Percentiles rank a stretch among this genome's conserved stretches.
phyloP scores from a whole-genome alignment of 1,284 basidiomycete species.

The Mrakiaceae sp. region DNA sequence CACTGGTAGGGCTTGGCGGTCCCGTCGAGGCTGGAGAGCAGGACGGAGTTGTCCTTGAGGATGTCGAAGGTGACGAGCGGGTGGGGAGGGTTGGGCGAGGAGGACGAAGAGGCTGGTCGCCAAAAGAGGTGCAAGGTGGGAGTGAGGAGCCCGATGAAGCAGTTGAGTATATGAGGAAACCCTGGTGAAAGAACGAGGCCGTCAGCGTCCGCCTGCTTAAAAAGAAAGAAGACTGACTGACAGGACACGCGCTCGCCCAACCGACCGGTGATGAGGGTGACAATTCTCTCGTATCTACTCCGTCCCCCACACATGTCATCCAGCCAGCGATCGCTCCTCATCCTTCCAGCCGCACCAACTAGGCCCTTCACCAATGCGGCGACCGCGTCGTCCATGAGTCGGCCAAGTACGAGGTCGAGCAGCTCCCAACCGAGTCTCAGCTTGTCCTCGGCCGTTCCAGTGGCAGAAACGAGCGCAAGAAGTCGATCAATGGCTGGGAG shows the following conservation, averaged over 20 bases:
- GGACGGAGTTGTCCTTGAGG: slow-evolving; percentile 65
- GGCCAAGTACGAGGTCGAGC: slow-evolving; percentile 23
- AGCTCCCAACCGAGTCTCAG: slow-evolving; percentile 3
- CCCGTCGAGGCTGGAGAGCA: slow-evolving; percentile 41
- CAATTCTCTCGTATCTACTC: neutral
- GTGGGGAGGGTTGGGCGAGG: slow-evolving; percentile 1
- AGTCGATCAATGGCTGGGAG: slow-evolving; percentile 11
- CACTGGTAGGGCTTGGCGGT: slow-evolving; percentile 21
- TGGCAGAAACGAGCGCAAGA: neutral
- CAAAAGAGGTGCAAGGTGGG: slow-evolving; percentile 4
- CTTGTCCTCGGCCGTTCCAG: slow-evolving; percentile 28
- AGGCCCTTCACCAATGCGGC: neutral
- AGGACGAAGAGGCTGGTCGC: slow-evolving; percentile 34
- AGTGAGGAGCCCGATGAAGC: neutral
- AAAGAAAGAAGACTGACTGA: neutral
- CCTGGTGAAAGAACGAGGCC: neutral
- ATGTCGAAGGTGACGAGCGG: slow-evolving; percentile 65
- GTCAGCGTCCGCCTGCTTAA: neutral
- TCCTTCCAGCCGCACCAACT: neutral
- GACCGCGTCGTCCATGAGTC: slow-evolving; percentile 17
- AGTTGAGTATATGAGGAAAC: neutral
- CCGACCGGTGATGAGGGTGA: neutral
- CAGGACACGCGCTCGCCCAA: neutral
- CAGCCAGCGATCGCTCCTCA: slow-evolving; percentile 3
- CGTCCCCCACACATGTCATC: neutral